Conservation (phyloP, 2,329 filamentous ascomycete species). For the Aureobasidium leucospermi region DNA sequence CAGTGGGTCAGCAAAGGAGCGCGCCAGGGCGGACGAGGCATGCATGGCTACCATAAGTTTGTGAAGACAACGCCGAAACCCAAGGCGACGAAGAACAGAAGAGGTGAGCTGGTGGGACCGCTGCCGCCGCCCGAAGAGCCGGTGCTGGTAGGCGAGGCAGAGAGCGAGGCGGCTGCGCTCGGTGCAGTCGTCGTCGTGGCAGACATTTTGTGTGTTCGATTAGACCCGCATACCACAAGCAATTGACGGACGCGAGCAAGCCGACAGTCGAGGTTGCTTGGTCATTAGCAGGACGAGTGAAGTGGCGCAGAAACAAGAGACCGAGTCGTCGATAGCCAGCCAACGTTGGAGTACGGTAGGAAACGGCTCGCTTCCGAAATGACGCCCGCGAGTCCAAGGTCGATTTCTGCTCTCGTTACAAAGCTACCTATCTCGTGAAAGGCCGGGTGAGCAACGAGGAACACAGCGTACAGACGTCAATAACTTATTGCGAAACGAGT, state of each 20-base stretch:
- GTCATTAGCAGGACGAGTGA: background rate
- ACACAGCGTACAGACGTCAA: background rate
- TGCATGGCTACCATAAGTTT: constrained; percentile 81
- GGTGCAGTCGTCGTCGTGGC: constrained; percentile 8
- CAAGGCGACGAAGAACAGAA: constrained; percentile 89
- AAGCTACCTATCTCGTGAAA: background rate
- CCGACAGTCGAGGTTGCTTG: background rate
- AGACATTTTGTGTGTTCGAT: constrained; percentile 2
- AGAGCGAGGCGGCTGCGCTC: constrained; percentile 7
- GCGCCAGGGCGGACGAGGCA: constrained; percentile 2
- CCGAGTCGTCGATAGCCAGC: background rate
- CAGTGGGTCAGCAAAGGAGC: background rate
- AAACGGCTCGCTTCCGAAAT: background rate
- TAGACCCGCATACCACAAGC: constrained; percentile 4
- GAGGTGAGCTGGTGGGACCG: constrained; percentile 59
- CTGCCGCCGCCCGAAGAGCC: constrained; percentile 25
- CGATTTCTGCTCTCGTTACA: background rate
- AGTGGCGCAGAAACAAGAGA: background rate
- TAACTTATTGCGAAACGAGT: background rate
- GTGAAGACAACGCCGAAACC: constrained; percentile 98
- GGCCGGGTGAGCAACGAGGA: background rate
- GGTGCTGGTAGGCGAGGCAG: constrained; percentile 19
- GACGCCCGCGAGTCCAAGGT: background rate
- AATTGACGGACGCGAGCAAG: background rate
- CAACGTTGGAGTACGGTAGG: background rate